Evolutionary conservation across 2,329 filamentous ascomycete genomes (phyloP), one percentile per base, ranked within the genome.

Genomic region (Rhinocladiella mackenziei): DNA sequence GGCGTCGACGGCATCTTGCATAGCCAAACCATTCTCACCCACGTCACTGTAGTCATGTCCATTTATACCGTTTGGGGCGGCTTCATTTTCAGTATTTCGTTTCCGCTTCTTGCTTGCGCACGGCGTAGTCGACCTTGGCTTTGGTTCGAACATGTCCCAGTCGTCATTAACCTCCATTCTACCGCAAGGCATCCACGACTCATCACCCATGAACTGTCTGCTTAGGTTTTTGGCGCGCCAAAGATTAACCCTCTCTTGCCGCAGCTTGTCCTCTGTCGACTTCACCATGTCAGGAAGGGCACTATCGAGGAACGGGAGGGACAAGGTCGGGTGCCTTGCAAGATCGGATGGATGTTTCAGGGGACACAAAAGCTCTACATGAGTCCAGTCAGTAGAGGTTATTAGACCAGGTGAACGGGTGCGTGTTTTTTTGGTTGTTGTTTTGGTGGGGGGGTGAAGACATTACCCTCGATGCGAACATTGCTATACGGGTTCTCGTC

Each of bases 401-500:
- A 26, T 25, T n/a, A 26, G 19, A 19, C 18, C n/a, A n/a, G n/a
- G n/a, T n/a, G n/a, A n/a, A n/a, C n/a, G n/a, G n/a, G n/a, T n/a
- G n/a, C n/a, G n/a, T n/a, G n/a, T n/a, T n/a, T n/a, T n/a, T n/a
- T n/a, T n/a, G n/a, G n/a, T n/a, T n/a, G n/a, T n/a, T n/a, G n/a
- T n/a, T n/a, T n/a, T n/a, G n/a, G n/a, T n/a, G n/a, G n/a, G 15
- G 22, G 37, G 38, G 17, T 11, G 30, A 19, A 22, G 36, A 29
- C n/a, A 58, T 70, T 44, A 80, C 77, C 66, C 67, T 80, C 75
- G 14, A 81, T 60, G 14, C 67, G 68, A 48, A 80, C 73, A 18
- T 75, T 74, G 41, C 70, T 72, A 51, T 81, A 83, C 0, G 78
- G 75, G 57, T 83, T 77, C 51, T 80, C 77, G 55, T 78, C 76